Evolutionary conservation across 176 grass and related monocot species (phyloP).

Genomic region (Puccinellia tenuiflora): DNA sequence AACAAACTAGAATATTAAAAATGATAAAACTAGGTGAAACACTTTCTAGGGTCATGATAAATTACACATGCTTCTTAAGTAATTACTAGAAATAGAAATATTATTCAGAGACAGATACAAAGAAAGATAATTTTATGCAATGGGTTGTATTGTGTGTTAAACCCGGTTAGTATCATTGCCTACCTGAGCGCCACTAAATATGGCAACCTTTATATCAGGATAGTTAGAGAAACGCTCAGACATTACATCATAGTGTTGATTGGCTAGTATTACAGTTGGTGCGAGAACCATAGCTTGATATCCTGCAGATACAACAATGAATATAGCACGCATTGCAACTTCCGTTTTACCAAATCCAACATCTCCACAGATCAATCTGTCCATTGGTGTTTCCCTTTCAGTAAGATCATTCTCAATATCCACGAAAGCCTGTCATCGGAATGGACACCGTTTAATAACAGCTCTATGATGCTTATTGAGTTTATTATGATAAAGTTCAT

Average conservation of each 20-base stretch:
- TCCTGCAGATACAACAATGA: conserved; percentile 73
- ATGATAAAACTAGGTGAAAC: neutral
- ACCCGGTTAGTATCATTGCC: neutral
- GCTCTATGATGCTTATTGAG: neutral
- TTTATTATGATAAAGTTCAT: neutral
- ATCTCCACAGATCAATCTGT: conserved; percentile 96
- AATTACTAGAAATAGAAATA: neutral
- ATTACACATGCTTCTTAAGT: neutral
- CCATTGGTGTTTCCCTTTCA: conserved; percentile 95
- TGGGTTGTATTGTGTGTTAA: neutral
- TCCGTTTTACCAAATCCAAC: conserved; percentile 98
- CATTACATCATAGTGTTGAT: conserved; percentile 91
- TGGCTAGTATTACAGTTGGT: conserved; percentile 82
- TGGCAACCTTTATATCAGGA: conserved; percentile 76
- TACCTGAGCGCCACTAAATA: conserved; percentile 89
- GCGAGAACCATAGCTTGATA: conserved; percentile 95
- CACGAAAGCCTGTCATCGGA: conserved; percentile 76
- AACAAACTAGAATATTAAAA: conserved; percentile 2
- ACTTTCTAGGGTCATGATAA: neutral
- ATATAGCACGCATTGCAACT: conserved; percentile 89
- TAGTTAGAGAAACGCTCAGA: conserved; percentile 77
- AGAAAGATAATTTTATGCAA: neutral
- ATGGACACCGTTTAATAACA: conserved; percentile 12
- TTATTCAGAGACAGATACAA: neutral
- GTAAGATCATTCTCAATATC: conserved; percentile 93